phyloP scores from a whole-genome alignment of 2,329 filamentous ascomycete genomes.

The Davidsoniella neocaledoniae region DNA sequence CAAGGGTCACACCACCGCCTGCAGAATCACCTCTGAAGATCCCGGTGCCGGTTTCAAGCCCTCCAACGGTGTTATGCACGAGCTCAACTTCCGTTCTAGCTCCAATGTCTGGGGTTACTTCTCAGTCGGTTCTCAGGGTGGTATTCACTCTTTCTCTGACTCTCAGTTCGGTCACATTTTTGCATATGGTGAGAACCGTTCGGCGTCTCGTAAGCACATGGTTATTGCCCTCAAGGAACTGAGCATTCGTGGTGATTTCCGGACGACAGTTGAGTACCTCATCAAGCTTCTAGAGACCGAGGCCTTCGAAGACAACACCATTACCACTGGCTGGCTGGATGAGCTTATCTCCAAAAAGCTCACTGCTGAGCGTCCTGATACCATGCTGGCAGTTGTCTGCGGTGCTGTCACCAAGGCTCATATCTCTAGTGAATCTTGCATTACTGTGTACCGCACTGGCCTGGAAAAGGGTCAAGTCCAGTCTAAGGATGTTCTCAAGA shows the following conservation, averaged over 20 bases:
- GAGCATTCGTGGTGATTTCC: conserved; percentile 98
- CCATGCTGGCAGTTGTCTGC: conserved; percentile 83
- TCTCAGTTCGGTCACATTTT: conserved; percentile 99
- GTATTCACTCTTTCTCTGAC: conserved; percentile 98
- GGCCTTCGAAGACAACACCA: conserved; percentile 97
- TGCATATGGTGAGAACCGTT: conserved; percentile 93
- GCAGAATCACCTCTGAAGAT: conserved; percentile 97
- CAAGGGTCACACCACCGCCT: conserved; percentile 94
- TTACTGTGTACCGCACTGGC: conserved; percentile 71
- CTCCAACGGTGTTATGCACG: conserved; percentile 96
- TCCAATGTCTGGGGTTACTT: conserved; percentile 99
- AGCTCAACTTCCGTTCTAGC: conserved; percentile 95
- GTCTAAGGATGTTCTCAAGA: conserved; percentile 91
- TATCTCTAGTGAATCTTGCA: conserved; percentile 77
- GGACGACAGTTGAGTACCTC: conserved; percentile 94
- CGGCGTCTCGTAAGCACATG: conserved; percentile 96
- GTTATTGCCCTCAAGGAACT: conserved; percentile 95
- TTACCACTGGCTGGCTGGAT: conserved; percentile 96
- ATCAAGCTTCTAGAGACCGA: conserved; percentile 98
- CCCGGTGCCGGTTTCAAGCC: conserved; percentile 99
- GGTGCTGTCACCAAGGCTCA: conserved; percentile 92
- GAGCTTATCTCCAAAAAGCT: conserved; percentile 97
- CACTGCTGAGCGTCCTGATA: conserved; percentile 87
- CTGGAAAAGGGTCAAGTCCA: conserved; percentile 96
- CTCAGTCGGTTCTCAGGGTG: conserved; percentile 89